Conservation (phyloP, 805 yeast species). For the Kazachstania kunashirensis region DNA sequence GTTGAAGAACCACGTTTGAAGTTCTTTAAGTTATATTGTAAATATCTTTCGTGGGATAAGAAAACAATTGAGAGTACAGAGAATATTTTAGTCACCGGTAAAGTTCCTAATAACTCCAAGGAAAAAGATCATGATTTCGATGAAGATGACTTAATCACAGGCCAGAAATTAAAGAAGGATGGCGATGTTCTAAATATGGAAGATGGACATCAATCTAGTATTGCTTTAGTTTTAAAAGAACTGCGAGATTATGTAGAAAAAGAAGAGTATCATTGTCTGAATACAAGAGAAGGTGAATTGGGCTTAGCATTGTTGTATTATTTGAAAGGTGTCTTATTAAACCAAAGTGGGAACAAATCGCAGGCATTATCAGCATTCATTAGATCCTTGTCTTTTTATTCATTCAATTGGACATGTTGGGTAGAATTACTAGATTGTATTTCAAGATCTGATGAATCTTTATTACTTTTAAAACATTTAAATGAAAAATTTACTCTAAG, state of each 20-base stretch:
- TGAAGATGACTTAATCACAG: constrained; percentile 1
- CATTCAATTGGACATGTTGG: constrained; percentile 95
- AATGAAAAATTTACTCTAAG: constrained; percentile 20
- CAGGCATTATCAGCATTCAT: constrained; percentile 54
- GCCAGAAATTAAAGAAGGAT: constrained; percentile 3
- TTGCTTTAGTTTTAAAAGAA: constrained; percentile 35
- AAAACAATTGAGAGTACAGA: constrained; percentile 61
- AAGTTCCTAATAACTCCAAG: constrained; percentile 7
- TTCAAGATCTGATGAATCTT: constrained; percentile 52
- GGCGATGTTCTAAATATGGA: constrained; percentile 5
- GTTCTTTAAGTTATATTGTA: constrained; percentile 62
- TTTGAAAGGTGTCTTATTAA: constrained; percentile 58
- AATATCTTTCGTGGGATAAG: constrained; percentile 70
- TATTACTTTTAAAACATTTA: constrained; percentile 31
- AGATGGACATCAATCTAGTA: constrained; percentile 19
- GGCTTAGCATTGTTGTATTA: constrained; percentile 54
- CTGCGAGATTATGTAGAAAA: constrained; percentile 20
- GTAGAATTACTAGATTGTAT: constrained; percentile 60
- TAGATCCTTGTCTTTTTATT: constrained; percentile 55
- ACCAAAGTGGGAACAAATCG: constrained; percentile 44
- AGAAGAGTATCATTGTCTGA: neutral
- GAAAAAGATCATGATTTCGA: constrained; percentile 4
- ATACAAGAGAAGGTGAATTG: constrained; percentile 8
- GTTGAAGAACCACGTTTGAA: constrained; percentile 39
- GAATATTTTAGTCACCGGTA: constrained; percentile 43